A percentile compares a stretch with the other conserved stretches of the same genome.
These are phyloP conservation scores for Cryptosporidium viatorum DNA, from an alignment of 169 alveolate species.

Conservation along the genomic window DNA sequence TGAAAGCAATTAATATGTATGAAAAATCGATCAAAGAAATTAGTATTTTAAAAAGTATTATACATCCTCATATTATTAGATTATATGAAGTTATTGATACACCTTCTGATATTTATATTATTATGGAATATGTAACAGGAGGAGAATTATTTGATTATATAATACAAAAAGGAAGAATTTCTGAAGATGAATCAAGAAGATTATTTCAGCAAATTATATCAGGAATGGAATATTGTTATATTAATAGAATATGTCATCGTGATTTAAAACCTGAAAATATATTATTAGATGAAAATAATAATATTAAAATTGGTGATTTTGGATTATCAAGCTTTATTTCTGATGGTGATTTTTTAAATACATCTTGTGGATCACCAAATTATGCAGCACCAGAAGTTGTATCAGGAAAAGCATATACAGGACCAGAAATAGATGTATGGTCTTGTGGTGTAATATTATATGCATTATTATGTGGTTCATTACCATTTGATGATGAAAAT, in stretches of 20 bases:
- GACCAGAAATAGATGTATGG: constrained; percentile 97
- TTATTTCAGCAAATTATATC: constrained; percentile 91
- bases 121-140: constrained; percentile 87
- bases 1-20: constrained; percentile 87
- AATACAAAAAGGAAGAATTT: constrained; percentile 84
- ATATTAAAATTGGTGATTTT: constrained; percentile 94
- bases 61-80: constrained; percentile 89
- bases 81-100: constrained; percentile 88
- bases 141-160: constrained; percentile 93
- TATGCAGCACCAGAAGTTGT: constrained; percentile 95
- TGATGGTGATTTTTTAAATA: constrained; percentile 85
- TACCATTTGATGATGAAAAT: constrained; percentile 95
- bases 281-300: constrained; percentile 86
- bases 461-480: constrained; percentile 96
- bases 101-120: constrained; percentile 86
- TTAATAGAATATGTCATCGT: constrained; percentile 84
- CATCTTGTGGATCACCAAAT: constrained; percentile 95
- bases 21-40: constrained; percentile 91
- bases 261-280: constrained; percentile 94
- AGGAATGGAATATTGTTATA: constrained; percentile 92
- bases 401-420: constrained; percentile 88
- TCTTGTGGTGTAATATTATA: constrained; percentile 96
- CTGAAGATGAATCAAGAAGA: constrained; percentile 85
- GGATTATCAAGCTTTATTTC: constrained; percentile 92
- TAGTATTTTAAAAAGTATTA: constrained; percentile 83